A percentile compares a stretch with the other conserved stretches of the same genome.
Conservation (phyloP, 768 basidiomycete species). For the Bullera alba region DNA sequence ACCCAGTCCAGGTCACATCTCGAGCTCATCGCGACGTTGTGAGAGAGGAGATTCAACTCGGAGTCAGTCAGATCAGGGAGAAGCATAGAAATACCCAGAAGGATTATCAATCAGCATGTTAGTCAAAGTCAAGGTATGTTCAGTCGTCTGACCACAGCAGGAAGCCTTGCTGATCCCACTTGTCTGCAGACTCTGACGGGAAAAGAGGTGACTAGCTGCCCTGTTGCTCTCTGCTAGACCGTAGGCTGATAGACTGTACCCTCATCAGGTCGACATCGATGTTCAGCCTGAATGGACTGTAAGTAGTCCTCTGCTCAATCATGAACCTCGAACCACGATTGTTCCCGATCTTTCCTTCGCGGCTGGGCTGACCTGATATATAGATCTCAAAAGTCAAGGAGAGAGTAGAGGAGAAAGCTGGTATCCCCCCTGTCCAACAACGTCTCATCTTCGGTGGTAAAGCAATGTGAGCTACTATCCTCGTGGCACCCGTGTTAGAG, state of each 20-base stretch:
- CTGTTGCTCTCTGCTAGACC: neutral
- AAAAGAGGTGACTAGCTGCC: slow-evolving; percentile 70
- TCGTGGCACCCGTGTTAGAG: neutral
- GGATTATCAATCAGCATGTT: neutral
- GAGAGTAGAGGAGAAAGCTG: slow-evolving; percentile 96
- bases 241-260: neutral
- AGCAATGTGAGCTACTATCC: slow-evolving; percentile 61
- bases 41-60: too few species aligned
- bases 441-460: slow-evolving; percentile 86
- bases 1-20: too few species aligned
- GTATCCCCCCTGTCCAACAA: slow-evolving; percentile 93
- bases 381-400: slow-evolving; percentile 93
- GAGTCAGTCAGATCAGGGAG: neutral
- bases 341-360: neutral
- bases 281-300: slow-evolving; percentile 86
- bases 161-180: neutral
- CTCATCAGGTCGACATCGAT: slow-evolving; percentile 77
- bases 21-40: too few species aligned
- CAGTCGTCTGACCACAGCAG: neutral
- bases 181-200: slow-evolving; percentile 76
- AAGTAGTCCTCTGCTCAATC: slow-evolving; percentile 21
- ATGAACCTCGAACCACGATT: neutral
- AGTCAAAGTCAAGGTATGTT: slow-evolving; percentile 1
- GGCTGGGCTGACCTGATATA: neutral
- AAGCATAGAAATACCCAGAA: neutral